Evolutionary conservation across 352 stramenopile genomes (phyloP).

Genomic region (Phytophthora colocasiae): DNA sequence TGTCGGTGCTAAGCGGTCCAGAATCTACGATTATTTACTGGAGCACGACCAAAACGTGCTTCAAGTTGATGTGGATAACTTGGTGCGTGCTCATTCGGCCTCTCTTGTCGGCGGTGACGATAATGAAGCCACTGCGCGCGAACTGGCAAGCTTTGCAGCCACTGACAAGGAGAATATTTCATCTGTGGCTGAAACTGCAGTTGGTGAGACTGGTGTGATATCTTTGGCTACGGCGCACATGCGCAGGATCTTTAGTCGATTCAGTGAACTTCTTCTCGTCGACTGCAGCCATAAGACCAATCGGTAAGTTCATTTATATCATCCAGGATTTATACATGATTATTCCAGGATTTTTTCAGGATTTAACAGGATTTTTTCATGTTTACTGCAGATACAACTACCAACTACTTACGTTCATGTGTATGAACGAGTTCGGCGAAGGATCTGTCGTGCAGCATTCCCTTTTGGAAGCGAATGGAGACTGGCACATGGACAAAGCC

Average conservation of each 20-base stretch:
- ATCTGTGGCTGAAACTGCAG: neutral
- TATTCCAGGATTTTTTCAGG: neutral
- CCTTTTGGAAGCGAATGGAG: neutral
- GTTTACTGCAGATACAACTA: conserved; percentile 29
- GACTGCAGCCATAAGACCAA: conserved; percentile 26
- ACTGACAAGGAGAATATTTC: conserved; percentile 1
- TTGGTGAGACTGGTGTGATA: conserved; percentile 14
- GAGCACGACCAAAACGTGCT: conserved; percentile 31
- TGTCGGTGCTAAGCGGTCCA: conserved; percentile 2
- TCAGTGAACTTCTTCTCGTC: conserved; percentile 16
- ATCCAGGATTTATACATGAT: neutral
- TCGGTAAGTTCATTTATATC: neutral
- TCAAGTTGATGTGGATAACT: conserved; percentile 26
- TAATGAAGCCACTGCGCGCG: conserved; percentile 5
- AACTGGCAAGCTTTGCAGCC: conserved; percentile 7
- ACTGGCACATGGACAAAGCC: conserved; percentile 1
- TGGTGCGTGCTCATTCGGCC: conserved; percentile 10
- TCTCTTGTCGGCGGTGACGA: neutral
- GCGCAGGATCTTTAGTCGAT: conserved; percentile 11
- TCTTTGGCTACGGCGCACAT: conserved; percentile 12
- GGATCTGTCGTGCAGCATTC: conserved; percentile 14
- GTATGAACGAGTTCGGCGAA: conserved; percentile 26
- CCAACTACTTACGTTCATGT: conserved; percentile 23
- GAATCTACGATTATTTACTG: conserved; percentile 25
- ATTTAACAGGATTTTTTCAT: neutral